phyloP scores from a whole-genome alignment of 2,329 filamentous ascomycete genomes.

The Ambrosiella beaveri region DNA sequence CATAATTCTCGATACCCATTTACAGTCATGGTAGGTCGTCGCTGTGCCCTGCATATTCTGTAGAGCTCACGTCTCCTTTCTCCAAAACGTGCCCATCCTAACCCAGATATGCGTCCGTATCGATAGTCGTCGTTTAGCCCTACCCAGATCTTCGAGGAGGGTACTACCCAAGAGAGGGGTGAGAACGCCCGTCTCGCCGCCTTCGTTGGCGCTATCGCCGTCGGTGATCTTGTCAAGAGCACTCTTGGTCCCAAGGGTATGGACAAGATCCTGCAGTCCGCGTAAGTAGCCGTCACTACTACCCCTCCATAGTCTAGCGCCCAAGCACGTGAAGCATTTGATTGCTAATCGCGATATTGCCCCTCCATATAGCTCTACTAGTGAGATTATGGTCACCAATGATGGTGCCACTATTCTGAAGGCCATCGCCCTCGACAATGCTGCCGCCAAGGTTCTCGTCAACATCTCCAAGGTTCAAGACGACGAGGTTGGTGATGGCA shows the following conservation, averaged over 20 bases:
- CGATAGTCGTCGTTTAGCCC: slow-evolving; percentile 49
- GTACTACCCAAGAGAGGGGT: slow-evolving; percentile 93
- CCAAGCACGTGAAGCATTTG: not conserved
- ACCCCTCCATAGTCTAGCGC: not conserved
- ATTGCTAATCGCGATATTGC: slow-evolving; percentile 9
- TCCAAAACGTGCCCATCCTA: slow-evolving; percentile 11
- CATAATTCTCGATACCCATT: slow-evolving; percentile 6
- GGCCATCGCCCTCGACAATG: slow-evolving; percentile 95
- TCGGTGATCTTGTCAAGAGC: slow-evolving; percentile 93
- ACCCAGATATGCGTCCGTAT: not conserved
- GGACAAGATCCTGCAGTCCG: slow-evolving; percentile 96
- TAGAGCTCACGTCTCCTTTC: not conserved
- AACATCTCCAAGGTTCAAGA: slow-evolving; percentile 99
- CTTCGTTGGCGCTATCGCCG: slow-evolving; percentile 94
- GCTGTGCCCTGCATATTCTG: not conserved
- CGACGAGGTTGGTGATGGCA: slow-evolving; percentile 95
- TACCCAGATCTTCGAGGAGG: slow-evolving; percentile 95
- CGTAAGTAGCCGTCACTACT: slow-evolving; percentile 38
- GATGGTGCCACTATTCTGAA: slow-evolving; percentile 97
- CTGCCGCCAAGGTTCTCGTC: slow-evolving; percentile 91
- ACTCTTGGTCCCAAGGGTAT: slow-evolving; percentile 95
- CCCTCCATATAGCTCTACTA: slow-evolving; percentile 51
- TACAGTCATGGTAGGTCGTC: slow-evolving; percentile 11
- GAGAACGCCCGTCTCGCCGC: slow-evolving; percentile 98
- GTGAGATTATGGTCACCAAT: slow-evolving; percentile 96